Conservation (phyloP, 1,139 yeast genomes). For the Blastobotrys indianensis region DNA sequence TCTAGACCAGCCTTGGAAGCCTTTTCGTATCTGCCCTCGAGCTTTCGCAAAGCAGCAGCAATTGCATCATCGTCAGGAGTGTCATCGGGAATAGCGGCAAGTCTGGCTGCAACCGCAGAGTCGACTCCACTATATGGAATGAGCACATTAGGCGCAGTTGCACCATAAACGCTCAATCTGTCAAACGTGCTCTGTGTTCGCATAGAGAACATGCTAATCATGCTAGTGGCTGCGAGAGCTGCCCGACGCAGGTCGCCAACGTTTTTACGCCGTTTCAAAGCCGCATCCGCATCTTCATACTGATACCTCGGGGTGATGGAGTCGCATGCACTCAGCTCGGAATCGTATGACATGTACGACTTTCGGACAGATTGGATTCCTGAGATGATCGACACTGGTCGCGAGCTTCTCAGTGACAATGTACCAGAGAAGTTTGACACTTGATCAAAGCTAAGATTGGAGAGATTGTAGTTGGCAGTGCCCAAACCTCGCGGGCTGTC, state of each 20-base stretch:
- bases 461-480: not conserved
- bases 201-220: too few species aligned
- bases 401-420: not conserved
- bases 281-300: not conserved
- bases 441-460: slow-evolving; percentile 4
- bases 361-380: not conserved
- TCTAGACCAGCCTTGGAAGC: slow-evolving; percentile 2
- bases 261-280: slow-evolving; percentile 4
- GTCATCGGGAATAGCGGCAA: slow-evolving; percentile 60
- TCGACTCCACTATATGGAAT: slow-evolving; percentile 20
- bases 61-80: slow-evolving; percentile 63
- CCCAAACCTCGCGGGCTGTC: not conserved
- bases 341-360: slow-evolving; percentile 19
- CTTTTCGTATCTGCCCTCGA: slow-evolving; percentile 56
- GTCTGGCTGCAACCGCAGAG: slow-evolving; percentile 23
- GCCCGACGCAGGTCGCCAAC: slow-evolving; percentile 10
- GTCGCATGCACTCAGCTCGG: slow-evolving; percentile 10
- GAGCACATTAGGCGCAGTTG: not conserved
- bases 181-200: too few species aligned
- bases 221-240: not conserved
- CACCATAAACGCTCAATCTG: too few species aligned
- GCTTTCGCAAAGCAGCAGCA: slow-evolving; percentile 63
- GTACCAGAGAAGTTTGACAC: slow-evolving; percentile 10
- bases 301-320: not conserved
- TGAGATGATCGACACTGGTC: not conserved